These are phyloP conservation scores for Aspergillus hiratsukae DNA, from an alignment of 2,329 filamentous ascomycete genomes.

Conservation along the genomic window DNA sequence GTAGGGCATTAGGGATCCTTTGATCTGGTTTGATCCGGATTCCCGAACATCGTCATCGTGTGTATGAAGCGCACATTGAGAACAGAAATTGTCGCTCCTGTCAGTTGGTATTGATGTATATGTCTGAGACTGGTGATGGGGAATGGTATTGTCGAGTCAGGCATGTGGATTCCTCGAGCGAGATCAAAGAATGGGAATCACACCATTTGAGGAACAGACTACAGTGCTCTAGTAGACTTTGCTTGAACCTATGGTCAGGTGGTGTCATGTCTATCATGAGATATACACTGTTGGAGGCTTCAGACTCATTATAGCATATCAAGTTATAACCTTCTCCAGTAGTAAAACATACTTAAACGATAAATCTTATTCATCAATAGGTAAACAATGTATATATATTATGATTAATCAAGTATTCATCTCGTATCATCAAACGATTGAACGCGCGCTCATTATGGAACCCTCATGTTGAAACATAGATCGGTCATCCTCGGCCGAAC, in stretches of 20 bases:
- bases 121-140: background rate
- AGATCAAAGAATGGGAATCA: background rate
- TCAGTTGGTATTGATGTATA: background rate
- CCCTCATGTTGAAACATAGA: background rate
- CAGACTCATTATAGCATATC: too few species aligned
- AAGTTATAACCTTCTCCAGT: too few species aligned
- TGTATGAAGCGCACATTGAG: background rate
- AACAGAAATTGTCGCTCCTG: background rate
- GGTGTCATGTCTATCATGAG: too few species aligned
- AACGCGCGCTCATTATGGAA: background rate
- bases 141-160: background rate
- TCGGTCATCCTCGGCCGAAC: background rate
- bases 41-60: conserved; percentile 6
- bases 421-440: background rate
- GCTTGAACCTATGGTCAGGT: too few species aligned
- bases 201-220: background rate
- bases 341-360: too few species aligned
- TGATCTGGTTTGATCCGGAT: background rate
- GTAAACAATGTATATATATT: background rate
- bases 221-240: too few species aligned
- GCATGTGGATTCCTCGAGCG: background rate
- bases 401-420: background rate
- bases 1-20: too few species aligned
- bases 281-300: too few species aligned
- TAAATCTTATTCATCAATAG: background rate